Base-by-base conservation (phyloP, 1,284 basidiomycete genomes). In the Papiliotrema fonsecae region DNA sequence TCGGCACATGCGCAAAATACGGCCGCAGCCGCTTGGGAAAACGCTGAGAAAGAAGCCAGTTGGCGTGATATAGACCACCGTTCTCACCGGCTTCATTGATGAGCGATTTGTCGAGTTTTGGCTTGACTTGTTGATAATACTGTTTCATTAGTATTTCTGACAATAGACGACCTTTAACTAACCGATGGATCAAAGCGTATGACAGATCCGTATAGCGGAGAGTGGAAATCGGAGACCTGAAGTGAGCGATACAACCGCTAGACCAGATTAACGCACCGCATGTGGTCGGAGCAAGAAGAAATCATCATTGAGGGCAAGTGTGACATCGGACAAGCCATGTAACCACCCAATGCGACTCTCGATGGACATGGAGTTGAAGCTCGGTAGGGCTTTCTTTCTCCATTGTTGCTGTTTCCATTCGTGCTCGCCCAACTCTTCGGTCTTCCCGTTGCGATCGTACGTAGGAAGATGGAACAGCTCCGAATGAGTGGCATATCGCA, bases 311-410 rank as follows among this genome's bases (percentile, higher is more conserved):
- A 71, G 51, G 0, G 67, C 57, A 1, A 72, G 45, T 0, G 59
- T 57, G 1, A 67, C 64, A 22, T 69, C 67, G 21, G 60, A 54
- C n/a, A 73, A 47, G 4, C 65, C 71, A 10, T 65, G 68, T 10
- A 72, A 45, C 62, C 69, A 72, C 0, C 66, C 67, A 4, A 72
- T 49, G 7, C 69, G 50, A 34, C 58, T 62, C 44, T 73, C 71
- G 42, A 73, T 72, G 1, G 69, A 57, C 66, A 68, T 71, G 9
- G 70, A 73, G 42, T 71, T 72, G 58, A 65, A 73, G n/a, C 56
- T 64, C 4, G 70, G 71, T 14, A 71, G 44, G 4, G 69, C 68
- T 18, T 57, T 60, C 25, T 55, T 52, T 9, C 61, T 45, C 66
- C 65, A 73, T 32, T 60, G 55, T 11, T 35, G 18, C 34, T 69